Evolutionary conservation across 768 basidiomycete species (phyloP), one percentile per base, ranked within the genome.

Genomic region (Suillus ampliporus): DNA sequence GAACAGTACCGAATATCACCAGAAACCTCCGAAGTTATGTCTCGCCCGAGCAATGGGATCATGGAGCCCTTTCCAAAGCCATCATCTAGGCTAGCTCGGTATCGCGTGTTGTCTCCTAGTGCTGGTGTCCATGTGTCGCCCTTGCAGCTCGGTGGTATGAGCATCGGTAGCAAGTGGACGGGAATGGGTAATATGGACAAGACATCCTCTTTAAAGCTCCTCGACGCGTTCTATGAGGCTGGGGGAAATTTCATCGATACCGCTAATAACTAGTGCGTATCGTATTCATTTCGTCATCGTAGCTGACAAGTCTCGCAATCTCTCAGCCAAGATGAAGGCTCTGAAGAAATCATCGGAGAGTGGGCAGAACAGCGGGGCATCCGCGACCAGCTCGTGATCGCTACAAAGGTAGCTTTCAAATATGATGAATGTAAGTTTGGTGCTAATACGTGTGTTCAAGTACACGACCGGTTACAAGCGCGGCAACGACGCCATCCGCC

Each of bases 41-140:
- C 43, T n/a, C 31, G 31, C 31, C 6, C 31, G 31, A 31, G 31
- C 31, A 31, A 31, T 31, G 6, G 8, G n/a, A 1, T 21, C n/a
- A n/a, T n/a, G 19, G 17, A 3, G n/a, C 66, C 72, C 35, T 65
- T 67, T 1, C 69, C 71, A 5, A 65, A 67, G 52, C 77, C 77
- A 1, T 59, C 71, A 10, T 76, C 79, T 5, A 67, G 68, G 7
- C 76, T 79, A 9, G 78, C 76, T 26, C 68, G 74, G 19, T 78
- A 81, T 67, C 78, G 82, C 21, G 65, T 65, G 17, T 69, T 84
- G 17, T 77, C 80, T 0, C 77, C 80, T 7, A 50, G 64, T 11
- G 79, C 83, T 1, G 81, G 81, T 15, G 70, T 84, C 28, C 78
- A 78, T 47, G 84, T 84, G 19, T 85, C 84, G 3, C 82, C 84